Base-by-base conservation (phyloP, 768 basidiomycete genomes). In the Rhizopogon salebrosus region DNA sequence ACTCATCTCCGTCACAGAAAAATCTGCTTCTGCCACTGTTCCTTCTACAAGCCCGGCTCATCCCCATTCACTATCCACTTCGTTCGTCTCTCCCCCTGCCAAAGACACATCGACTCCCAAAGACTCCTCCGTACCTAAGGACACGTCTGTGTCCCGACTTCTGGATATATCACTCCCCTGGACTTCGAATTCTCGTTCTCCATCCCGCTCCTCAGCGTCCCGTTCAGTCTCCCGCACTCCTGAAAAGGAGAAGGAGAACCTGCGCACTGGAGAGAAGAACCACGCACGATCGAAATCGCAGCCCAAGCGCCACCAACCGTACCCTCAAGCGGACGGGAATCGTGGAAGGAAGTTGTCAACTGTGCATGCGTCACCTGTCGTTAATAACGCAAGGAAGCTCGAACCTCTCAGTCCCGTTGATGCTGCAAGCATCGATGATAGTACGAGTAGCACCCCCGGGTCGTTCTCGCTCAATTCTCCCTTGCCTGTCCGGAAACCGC, bases 121-220 rank as follows among this genome's bases (percentile, higher is more conserved):
- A 27, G 68, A 69, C 18, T 5, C 22, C 9, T 7, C 2, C 3
- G 1, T 34, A 23, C 20, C 45, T 9, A 67, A 62, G 37, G 70
- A 67, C 14, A 51, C 54, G 4, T 59, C 61, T 9, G 34, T 52
- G 10, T 58, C 70, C 10, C 72, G 63, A 45, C 60, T 67, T 37
- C 59, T 68, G 16, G 70, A 73, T 22, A 64, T 70, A 29, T 60
- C 69, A 39, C 61, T 73, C 18, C 74, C 70, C 1, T 70, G 66
- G 71, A 16, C 45, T 0, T 68, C 67, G 23, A 41, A 51, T 27
- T 60, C 62, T 24, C 49, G 54, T 23, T 51, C 66, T 35, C 13
- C 56, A 1, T 48, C 57, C 14, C 57, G 45, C 22, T 49, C 52
- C 4, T 57, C 65, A 20, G 24, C 26, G 8, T 59, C 65, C 18